Evolutionary conservation across 2,329 filamentous ascomycete genomes (phyloP).

Genomic region (Aspergillus jensenii): DNA sequence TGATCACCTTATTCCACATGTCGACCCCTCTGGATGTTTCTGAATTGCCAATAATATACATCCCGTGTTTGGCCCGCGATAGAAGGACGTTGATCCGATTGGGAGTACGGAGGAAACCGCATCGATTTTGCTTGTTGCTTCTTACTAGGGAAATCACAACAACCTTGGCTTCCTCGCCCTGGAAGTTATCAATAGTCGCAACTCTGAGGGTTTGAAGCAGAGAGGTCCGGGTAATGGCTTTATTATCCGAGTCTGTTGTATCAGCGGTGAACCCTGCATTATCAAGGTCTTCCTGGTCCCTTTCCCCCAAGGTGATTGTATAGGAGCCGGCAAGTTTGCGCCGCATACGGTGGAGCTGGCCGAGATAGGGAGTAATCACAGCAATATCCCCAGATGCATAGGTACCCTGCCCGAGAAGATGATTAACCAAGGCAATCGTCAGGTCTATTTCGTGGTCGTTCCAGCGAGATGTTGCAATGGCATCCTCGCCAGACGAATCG

Average conservation of each 20-base stretch:
- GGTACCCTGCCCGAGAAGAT: constrained; percentile 64
- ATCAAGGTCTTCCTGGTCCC: constrained; percentile 58
- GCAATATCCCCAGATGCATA: constrained; percentile 65
- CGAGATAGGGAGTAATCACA: constrained; percentile 63
- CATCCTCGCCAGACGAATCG: constrained; percentile 21
- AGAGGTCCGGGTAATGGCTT: constrained; percentile 37
- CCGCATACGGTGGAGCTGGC: constrained; percentile 52
- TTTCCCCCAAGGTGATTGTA: constrained; percentile 64
- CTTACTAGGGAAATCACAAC: constrained; percentile 70
- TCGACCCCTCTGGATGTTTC: constrained; percentile 55
- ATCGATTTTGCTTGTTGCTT: constrained; percentile 59
- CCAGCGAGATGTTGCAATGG: constrained; percentile 43
- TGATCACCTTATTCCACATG: constrained; percentile 65
- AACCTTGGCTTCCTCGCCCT: constrained; percentile 73
- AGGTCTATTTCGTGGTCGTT: constrained; percentile 63
- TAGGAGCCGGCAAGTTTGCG: constrained; percentile 45
- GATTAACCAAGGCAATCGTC: constrained; percentile 60
- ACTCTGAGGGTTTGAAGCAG: constrained; percentile 54
- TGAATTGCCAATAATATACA: constrained; percentile 70
- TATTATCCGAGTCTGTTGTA: constrained; percentile 13
- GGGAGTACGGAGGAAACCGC: constrained; percentile 65
- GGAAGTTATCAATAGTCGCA: constrained; percentile 73
- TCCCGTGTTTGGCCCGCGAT: constrained; percentile 65
- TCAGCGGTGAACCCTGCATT: constrained; percentile 36
- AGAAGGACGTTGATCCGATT: constrained; percentile 71